Evolutionary conservation across 768 basidiomycete genomes (phyloP).

Genomic region (Termitomyces titanicus): DNA sequence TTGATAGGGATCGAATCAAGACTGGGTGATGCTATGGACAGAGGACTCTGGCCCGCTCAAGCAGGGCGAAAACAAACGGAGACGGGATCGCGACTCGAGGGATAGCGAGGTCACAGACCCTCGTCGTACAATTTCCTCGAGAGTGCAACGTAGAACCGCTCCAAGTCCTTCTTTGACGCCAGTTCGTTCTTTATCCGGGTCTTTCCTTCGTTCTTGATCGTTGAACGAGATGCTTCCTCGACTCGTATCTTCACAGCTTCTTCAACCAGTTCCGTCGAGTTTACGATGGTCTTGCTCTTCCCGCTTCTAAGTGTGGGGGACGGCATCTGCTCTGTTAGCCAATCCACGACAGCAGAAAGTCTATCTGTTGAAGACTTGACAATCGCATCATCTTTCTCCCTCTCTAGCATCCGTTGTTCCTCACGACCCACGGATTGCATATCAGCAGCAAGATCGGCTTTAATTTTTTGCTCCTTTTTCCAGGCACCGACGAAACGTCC

Average conservation of each 20-base stretch:
- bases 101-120: conserved; percentile 54
- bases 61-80: not conserved
- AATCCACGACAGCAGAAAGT: conserved; percentile 73
- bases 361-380: conserved; percentile 68
- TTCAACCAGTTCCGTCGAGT: conserved; percentile 1
- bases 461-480: conserved; percentile 50
- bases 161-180: conserved; percentile 70
- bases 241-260: conserved; percentile 14
- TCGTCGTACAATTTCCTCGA: conserved; percentile 91
- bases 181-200: conserved; percentile 44
- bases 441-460: conserved; percentile 28
- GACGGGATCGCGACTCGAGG: not conserved
- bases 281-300: conserved; percentile 6
- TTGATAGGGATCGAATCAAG: not conserved
- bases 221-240: conserved; percentile 14
- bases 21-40: not conserved
- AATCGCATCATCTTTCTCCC: conserved; percentile 40
- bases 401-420: conserved; percentile 19
- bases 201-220: conserved; percentile 19
- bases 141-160: conserved; percentile 86
- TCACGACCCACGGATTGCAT: conserved; percentile 13
- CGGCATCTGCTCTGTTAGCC: conserved; percentile 73
- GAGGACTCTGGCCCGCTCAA: not conserved
- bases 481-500: conserved; percentile 56
- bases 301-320: conserved; percentile 18